Conservation (phyloP, 2,329 filamentous ascomycete genomes). For the Mycosphaerella sp. region DNA sequence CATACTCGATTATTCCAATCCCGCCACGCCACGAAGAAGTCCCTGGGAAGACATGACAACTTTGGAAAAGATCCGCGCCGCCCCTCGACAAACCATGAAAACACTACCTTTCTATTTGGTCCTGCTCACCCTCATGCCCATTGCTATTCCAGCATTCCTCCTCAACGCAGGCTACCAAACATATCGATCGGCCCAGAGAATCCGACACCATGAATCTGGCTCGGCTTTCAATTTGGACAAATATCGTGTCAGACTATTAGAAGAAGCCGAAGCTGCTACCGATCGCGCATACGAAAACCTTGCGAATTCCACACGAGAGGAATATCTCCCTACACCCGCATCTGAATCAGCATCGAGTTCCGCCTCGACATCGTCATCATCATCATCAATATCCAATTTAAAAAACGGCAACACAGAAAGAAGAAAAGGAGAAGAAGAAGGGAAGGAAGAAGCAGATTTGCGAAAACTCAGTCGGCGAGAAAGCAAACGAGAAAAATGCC, state of each 20-base stretch:
- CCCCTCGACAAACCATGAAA: slow-evolving; percentile 38
- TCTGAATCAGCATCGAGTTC: slow-evolving; percentile 22
- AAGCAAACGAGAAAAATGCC: slow-evolving; percentile 29
- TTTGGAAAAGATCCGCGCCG: slow-evolving; percentile 18
- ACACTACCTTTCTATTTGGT: slow-evolving; percentile 59
- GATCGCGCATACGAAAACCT: slow-evolving; percentile 72
- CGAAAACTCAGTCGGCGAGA: slow-evolving; percentile 15
- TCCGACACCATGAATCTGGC: slow-evolving; percentile 61
- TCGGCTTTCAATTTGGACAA: slow-evolving; percentile 60
- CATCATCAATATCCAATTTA: neutral
- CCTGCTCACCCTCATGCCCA: slow-evolving; percentile 63
- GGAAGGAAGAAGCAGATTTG: too few relatives aligned
- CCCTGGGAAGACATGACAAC: slow-evolving; percentile 16
- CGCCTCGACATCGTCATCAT: slow-evolving; percentile 24
- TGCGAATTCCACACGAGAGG: slow-evolving; percentile 59
- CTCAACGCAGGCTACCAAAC: slow-evolving; percentile 72
- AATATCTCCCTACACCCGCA: slow-evolving; percentile 56
- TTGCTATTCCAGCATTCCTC: slow-evolving; percentile 65
- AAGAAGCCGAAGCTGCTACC: slow-evolving; percentile 66
- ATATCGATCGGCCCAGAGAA: slow-evolving; percentile 64
- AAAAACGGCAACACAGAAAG: slow-evolving; percentile 1
- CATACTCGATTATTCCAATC: slow-evolving; percentile 62
- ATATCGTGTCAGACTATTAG: slow-evolving; percentile 70
- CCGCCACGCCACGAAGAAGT: slow-evolving; percentile 45
- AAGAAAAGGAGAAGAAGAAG: too few relatives aligned